A percentile compares a stretch with the other conserved stretches of the same genome.
Conservation (phyloP, 345 rosid genomes). For the Xanthoceras sorbifolium region DNA sequence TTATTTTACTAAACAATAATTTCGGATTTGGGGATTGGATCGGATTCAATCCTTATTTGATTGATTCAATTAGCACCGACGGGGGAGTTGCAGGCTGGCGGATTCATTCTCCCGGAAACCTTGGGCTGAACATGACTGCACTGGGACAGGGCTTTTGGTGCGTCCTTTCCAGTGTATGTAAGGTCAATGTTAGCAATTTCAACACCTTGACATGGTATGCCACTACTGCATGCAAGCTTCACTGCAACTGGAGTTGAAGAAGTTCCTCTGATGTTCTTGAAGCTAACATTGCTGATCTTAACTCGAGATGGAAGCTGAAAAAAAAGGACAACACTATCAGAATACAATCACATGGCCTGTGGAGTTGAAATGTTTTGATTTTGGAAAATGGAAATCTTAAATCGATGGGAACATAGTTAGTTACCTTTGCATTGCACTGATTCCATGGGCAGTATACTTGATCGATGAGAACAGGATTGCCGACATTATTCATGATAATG, state of each 20-base stretch:
- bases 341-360: too few species aligned
- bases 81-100: constrained; percentile 11
- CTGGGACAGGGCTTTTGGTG: background rate
- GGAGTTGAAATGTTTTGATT: too few species aligned
- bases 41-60: background rate
- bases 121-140: constrained; percentile 30
- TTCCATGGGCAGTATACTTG: constrained; percentile 44
- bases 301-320: constrained; percentile 26
- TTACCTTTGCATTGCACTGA: constrained; percentile 30
- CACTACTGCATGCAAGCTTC: constrained; percentile 29
- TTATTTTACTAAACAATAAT: too few species aligned
- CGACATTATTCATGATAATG: too few species aligned
- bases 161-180: constrained; percentile 12
- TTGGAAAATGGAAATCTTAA: too few species aligned
- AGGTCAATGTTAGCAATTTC: constrained; percentile 32
- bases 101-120: constrained; percentile 26
- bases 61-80: background rate
- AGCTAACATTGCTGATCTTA: constrained; percentile 18
- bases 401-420: too few species aligned
- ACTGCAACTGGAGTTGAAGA: constrained; percentile 14
- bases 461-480: constrained; percentile 43
- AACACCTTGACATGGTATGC: constrained; percentile 25
- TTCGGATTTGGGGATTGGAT: background rate
- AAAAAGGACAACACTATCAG: background rate
- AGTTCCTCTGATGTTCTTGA: constrained; percentile 36